phyloP scores from a whole-genome alignment of 129 eudicot species.

The Flaveria linearis region DNA sequence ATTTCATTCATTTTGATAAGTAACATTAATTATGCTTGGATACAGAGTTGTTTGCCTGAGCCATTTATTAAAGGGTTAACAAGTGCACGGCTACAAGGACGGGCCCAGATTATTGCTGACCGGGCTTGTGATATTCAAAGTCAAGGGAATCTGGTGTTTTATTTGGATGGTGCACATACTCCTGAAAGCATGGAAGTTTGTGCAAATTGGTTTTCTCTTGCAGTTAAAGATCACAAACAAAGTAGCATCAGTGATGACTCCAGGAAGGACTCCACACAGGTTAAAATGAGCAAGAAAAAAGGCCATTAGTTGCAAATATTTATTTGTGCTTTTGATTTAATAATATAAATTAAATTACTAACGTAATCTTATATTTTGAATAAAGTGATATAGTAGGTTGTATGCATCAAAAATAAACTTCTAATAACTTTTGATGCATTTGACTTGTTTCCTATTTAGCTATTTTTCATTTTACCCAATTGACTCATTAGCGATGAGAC shows the following conservation, averaged over 20 bases:
- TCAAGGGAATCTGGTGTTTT: conserved; percentile 68
- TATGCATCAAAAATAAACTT: background rate
- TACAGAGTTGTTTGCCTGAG: conserved; percentile 73
- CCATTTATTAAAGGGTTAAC: conserved; percentile 74
- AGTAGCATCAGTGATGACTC: conserved; percentile 32
- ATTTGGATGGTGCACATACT: conserved; percentile 95
- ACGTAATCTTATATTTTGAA: background rate
- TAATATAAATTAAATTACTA: background rate
- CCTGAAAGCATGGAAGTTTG: conserved; percentile 99
- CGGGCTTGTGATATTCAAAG: conserved; percentile 47
- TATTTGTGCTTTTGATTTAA: background rate
- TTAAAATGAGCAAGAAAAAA: conserved; percentile 23
- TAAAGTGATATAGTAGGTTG: background rate
- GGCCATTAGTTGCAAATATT: background rate
- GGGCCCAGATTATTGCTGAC: conserved; percentile 84
- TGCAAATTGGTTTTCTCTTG: conserved; percentile 76
- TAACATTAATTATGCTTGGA: conserved; percentile 27
- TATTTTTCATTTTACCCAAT: background rate
- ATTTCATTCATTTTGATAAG: conserved; percentile 1
- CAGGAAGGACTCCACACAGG: conserved; percentile 62
- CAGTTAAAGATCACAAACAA: conserved; percentile 47
- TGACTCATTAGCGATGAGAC: background rate
- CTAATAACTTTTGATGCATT: background rate
- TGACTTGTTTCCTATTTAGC: conserved; percentile 4
- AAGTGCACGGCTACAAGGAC: conserved; percentile 78